phyloP scores from a whole-genome alignment of 345 rosid genomes.

The Aquilaria sinensis region DNA sequence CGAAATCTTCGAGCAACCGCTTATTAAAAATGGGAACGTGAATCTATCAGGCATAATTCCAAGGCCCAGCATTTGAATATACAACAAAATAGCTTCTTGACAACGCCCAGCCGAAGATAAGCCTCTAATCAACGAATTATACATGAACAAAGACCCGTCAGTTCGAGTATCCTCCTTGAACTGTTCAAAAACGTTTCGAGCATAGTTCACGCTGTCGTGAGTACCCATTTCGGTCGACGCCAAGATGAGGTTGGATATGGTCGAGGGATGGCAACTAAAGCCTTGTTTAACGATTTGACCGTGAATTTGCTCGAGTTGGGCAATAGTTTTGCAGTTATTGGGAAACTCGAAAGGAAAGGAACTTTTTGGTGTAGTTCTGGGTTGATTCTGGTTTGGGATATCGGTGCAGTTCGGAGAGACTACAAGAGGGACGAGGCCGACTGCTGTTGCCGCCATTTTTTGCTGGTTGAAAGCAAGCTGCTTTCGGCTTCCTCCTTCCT shows the following conservation, averaged over 20 bases:
- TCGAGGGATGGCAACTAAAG: constrained; percentile 10
- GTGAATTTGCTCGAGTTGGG: constrained; percentile 29
- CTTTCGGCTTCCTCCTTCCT: too few relatives aligned
- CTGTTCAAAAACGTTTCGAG: constrained; percentile 28
- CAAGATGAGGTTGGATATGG: constrained; percentile 23
- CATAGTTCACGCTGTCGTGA: constrained; percentile 35
- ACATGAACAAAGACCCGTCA: constrained; percentile 28
- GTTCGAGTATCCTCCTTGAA: constrained; percentile 21
- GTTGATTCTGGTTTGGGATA: constrained; percentile 7
- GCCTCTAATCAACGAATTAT: constrained; percentile 48
- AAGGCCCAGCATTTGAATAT: constrained; percentile 23
- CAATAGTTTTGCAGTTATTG: constrained; percentile 24
- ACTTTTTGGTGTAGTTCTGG: constrained; percentile 9
- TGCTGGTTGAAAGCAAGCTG: not conserved
- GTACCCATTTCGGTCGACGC: constrained; percentile 29
- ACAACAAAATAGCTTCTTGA: constrained; percentile 27
- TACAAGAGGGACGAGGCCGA: constrained; percentile 11
- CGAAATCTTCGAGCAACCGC: constrained; percentile 39
- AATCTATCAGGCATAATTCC: constrained; percentile 39
- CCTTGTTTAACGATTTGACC: constrained; percentile 29
- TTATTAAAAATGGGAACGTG: constrained; percentile 43
- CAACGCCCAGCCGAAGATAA: constrained; percentile 30
- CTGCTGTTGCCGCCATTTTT: constrained; percentile 14
- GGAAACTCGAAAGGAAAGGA: constrained; percentile 11
- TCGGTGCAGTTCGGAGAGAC: constrained; percentile 11